These are phyloP conservation scores for Babesia bigemina DNA, from an alignment of 169 alveolate genomes.

Conservation along the genomic window DNA sequence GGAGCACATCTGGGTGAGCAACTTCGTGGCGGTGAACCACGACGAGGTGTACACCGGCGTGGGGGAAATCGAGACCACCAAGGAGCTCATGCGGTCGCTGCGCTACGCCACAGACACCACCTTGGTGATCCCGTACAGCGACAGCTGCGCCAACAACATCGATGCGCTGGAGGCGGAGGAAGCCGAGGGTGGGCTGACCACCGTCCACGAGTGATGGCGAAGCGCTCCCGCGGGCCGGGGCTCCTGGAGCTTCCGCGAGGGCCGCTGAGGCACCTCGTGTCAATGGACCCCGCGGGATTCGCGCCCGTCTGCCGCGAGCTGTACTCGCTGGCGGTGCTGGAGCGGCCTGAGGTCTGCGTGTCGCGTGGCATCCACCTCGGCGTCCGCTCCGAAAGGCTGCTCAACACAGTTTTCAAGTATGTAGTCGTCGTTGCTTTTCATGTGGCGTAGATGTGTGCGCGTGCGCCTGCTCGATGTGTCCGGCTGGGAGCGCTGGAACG, in stretches of 20 bases:
- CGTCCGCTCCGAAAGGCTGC: slow-evolving; percentile 14
- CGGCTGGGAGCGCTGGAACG: slow-evolving; percentile 62
- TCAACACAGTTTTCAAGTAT: slow-evolving; percentile 17
- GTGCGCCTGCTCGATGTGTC: slow-evolving; percentile 44
- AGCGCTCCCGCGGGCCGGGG: slow-evolving; percentile 8
- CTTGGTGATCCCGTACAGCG: slow-evolving; percentile 67
- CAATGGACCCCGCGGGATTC: slow-evolving; percentile 2
- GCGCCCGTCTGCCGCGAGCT: slow-evolving; percentile 16
- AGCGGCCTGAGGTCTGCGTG: background rate
- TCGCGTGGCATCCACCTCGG: slow-evolving; percentile 5
- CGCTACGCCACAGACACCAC: slow-evolving; percentile 60
- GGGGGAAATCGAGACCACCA: slow-evolving; percentile 8
- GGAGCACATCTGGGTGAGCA: slow-evolving; percentile 85
- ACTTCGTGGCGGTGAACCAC: slow-evolving; percentile 83
- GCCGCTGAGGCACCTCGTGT: background rate
- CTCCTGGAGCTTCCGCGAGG: slow-evolving; percentile 18
- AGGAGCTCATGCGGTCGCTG: slow-evolving; percentile 42
- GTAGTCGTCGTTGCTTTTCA: background rate
- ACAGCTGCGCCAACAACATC: slow-evolving; percentile 43
- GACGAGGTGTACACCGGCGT: slow-evolving; percentile 62
- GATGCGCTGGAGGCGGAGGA: slow-evolving; percentile 40
- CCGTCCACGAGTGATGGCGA: slow-evolving; percentile 30
- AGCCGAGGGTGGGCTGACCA: slow-evolving; percentile 12
- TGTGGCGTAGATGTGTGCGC: slow-evolving; percentile 34
- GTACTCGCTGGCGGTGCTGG: slow-evolving; percentile 19